Evolutionary conservation across 1,139 yeast species (phyloP).

Genomic region (Protomyces inouyei): DNA sequence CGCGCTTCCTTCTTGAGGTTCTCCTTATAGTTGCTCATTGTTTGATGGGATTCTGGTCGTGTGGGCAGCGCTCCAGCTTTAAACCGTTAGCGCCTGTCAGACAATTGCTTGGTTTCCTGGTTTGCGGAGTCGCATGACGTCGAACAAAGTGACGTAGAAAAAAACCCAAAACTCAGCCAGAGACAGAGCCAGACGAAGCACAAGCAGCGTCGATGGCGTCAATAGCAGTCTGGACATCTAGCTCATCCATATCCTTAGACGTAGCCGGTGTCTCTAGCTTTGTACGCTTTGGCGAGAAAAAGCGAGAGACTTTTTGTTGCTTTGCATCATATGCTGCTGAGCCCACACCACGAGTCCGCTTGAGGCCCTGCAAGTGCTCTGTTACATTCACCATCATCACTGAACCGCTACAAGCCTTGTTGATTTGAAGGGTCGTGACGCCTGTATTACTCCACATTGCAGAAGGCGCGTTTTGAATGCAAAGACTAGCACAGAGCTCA

Average conservation of each 20-base stretch:
- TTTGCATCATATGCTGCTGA: slow-evolving; percentile 8
- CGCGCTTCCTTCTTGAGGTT: slow-evolving; percentile 8
- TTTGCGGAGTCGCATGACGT: not conserved
- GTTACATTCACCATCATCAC: slow-evolving; percentile 8
- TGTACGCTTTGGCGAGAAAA: not conserved
- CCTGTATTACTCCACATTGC: slow-evolving; percentile 24
- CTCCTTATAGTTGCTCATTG: not conserved
- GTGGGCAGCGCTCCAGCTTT: not conserved
- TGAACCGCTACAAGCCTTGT: not conserved
- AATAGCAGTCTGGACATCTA: slow-evolving; percentile 1
- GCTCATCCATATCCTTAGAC: not conserved
- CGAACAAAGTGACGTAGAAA: not conserved
- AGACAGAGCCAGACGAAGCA: not conserved
- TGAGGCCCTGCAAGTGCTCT: slow-evolving; percentile 13
- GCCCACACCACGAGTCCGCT: slow-evolving; percentile 21
- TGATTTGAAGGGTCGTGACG: not conserved
- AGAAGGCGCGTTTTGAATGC: not conserved
- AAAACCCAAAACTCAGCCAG: too few relatives aligned
- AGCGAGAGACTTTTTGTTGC: slow-evolving; percentile 14
- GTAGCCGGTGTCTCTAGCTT: not conserved
- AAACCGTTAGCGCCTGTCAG: too few relatives aligned
- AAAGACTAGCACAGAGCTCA: not conserved
- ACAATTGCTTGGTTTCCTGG: too few relatives aligned
- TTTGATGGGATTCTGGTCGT: not conserved
- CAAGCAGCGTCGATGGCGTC: slow-evolving; percentile 25